Conservation (phyloP, 2,329 filamentous ascomycete genomes). For the Colletotrichum salicis region DNA sequence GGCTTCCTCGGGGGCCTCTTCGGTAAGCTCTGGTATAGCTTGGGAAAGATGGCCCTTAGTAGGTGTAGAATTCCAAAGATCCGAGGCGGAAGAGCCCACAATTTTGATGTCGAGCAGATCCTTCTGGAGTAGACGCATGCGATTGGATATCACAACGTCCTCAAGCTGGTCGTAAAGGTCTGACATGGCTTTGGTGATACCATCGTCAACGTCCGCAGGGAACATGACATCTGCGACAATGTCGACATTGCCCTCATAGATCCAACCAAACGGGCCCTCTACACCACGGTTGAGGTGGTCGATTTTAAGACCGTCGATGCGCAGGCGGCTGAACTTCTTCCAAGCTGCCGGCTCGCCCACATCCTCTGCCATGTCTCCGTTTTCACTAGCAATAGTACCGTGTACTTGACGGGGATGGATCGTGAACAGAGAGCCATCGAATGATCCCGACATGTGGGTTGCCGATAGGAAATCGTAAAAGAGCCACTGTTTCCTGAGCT, state of each 20-base stretch:
- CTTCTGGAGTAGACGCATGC: slow-evolving; percentile 69
- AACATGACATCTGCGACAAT: slow-evolving; percentile 97
- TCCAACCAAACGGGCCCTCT: slow-evolving; percentile 96
- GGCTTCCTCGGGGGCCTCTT: background rate
- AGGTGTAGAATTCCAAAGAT: slow-evolving; percentile 40
- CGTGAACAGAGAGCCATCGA: slow-evolving; percentile 94
- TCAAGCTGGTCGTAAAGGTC: slow-evolving; percentile 97
- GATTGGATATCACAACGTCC: slow-evolving; percentile 85
- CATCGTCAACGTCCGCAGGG: slow-evolving; percentile 86
- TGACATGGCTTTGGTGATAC: slow-evolving; percentile 93
- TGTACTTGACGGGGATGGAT: slow-evolving; percentile 95
- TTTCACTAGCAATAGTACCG: slow-evolving; percentile 74
- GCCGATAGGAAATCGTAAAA: slow-evolving; percentile 98
- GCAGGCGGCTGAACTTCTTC: slow-evolving; percentile 95
- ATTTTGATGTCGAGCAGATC: slow-evolving; percentile 42
- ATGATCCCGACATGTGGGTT: slow-evolving; percentile 95
- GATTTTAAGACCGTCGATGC: slow-evolving; percentile 93
- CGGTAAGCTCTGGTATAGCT: slow-evolving; percentile 17
- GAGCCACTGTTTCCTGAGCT: slow-evolving; percentile 93
- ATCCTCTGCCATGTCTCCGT: slow-evolving; percentile 64
- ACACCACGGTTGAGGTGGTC: slow-evolving; percentile 96
- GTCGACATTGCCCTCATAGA: slow-evolving; percentile 95
- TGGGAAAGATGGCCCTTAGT: slow-evolving; percentile 48
- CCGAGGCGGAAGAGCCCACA: slow-evolving; percentile 31
- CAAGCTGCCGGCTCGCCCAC: slow-evolving; percentile 77